phyloP scores from a whole-genome alignment of 106 monocot genomes.

The Dendrobium huoshanense region DNA sequence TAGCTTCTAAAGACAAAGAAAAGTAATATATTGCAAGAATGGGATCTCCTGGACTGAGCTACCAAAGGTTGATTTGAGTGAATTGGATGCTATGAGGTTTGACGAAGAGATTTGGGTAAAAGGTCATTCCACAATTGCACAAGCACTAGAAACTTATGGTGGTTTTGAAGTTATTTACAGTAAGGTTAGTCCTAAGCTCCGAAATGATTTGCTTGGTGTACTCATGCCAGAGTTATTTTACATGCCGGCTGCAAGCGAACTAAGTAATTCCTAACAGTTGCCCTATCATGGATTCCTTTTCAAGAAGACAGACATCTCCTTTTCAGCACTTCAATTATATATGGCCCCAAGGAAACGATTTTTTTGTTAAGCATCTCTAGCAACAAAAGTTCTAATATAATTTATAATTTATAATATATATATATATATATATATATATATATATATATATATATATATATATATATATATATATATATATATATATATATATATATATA shows the following conservation, averaged over 20 bases:
- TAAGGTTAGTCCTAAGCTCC: background rate
- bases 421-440: too few species aligned
- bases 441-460: too few species aligned
- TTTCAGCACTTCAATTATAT: background rate
- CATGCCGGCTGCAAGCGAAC: too few species aligned
- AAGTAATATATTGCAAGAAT: background rate
- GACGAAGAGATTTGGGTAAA: background rate
- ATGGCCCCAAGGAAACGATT: background rate
- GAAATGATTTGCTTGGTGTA: background rate
- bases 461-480: too few species aligned
- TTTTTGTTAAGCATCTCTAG: background rate
- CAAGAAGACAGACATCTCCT: background rate
- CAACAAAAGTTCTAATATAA: background rate
- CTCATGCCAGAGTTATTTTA: background rate
- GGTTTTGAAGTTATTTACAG: constrained; percentile 11
- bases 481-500: too few species aligned
- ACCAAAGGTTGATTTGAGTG: constrained; percentile 17
- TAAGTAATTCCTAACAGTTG: too few species aligned
- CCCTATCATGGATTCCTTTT: background rate
- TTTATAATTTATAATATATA: too few species aligned
- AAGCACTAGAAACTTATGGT: background rate
- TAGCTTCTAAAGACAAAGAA: background rate
- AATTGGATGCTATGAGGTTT: constrained; percentile 3
- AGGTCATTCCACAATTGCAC: background rate
- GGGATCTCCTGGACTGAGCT: constrained; percentile 4